Conservation (phyloP, 106 monocot species). For the Dioscorea alata region DNA sequence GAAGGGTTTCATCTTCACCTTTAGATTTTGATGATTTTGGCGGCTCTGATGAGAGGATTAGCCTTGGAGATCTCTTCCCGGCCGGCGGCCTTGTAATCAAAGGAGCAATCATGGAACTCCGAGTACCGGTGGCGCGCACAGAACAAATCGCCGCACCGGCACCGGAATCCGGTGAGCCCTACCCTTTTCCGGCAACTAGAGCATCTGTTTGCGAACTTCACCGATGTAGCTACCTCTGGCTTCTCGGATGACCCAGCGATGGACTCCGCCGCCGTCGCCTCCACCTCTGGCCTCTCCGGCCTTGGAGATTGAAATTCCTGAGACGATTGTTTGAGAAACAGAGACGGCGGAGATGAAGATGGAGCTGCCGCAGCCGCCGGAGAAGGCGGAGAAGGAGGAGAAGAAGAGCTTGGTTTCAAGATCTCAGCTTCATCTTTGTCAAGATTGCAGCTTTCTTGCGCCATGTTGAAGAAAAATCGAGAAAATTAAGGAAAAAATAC, state of each 20-base stretch:
- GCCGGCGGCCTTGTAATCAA: slow-evolving; percentile 82
- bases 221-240: not conserved
- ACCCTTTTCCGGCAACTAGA: slow-evolving; percentile 60
- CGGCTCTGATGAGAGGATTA: slow-evolving; percentile 70
- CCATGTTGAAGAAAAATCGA: slow-evolving; percentile 33
- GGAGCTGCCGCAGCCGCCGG: not conserved
- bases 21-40: slow-evolving; percentile 90
- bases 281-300: slow-evolving; percentile 5
- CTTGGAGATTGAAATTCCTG: slow-evolving; percentile 1
- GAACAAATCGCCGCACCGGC: slow-evolving; percentile 87
- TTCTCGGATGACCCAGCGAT: not conserved
- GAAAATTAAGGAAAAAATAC: not conserved
- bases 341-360: slow-evolving; percentile 9
- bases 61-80: slow-evolving; percentile 82
- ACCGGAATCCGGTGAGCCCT: slow-evolving; percentile 81
- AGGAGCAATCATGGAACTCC: slow-evolving; percentile 72
- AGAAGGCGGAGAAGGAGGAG: slow-evolving; percentile 34
- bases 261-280: not conserved
- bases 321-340: slow-evolving; percentile 35
- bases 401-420: slow-evolving; percentile 51
- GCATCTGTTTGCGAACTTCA: slow-evolving; percentile 41
- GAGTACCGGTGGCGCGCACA: slow-evolving; percentile 70
- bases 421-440: slow-evolving; percentile 81
- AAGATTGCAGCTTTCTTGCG: slow-evolving; percentile 75
- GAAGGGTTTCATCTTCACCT: not conserved